Conservation (phyloP, 164 flowering plant genomes). For the Saururus chinensis region DNA sequence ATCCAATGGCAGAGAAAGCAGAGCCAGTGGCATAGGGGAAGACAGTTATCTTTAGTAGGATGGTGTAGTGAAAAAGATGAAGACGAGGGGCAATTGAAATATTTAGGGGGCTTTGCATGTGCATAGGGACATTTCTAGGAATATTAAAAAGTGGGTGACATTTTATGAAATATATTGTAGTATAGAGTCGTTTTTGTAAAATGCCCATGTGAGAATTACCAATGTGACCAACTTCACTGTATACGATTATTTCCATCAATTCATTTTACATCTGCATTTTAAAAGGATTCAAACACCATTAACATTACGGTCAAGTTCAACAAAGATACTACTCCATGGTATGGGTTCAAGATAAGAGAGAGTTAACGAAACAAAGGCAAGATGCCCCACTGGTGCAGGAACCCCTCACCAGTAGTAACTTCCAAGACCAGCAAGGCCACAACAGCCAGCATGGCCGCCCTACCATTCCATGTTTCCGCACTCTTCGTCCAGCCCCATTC, state of each 20-base stretch:
- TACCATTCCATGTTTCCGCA: conserved; percentile 98
- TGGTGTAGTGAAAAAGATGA: too few relatives aligned
- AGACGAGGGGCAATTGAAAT: too few relatives aligned
- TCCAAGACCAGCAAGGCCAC: conserved; percentile 67
- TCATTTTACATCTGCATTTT: neutral
- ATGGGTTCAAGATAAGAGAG: neutral
- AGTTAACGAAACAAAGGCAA: conserved; percentile 55
- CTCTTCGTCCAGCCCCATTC: conserved; percentile 99
- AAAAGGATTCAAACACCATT: neutral
- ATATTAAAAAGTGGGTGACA: too few relatives aligned
- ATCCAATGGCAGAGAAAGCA: too few relatives aligned
- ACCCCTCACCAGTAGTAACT: conserved; percentile 82
- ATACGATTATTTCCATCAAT: neutral
- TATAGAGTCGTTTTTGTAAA: too few relatives aligned
- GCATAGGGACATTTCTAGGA: too few relatives aligned
- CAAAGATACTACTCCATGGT: neutral
- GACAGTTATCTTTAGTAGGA: too few relatives aligned
- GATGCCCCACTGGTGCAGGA: conserved; percentile 87
- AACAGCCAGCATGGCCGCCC: conserved; percentile 96
- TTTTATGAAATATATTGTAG: too few relatives aligned
- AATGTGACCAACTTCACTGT: neutral
- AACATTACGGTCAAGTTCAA: neutral
- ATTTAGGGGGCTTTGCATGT: too few relatives aligned
- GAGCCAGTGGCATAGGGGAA: too few relatives aligned
- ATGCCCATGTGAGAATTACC: too few relatives aligned